Evolutionary conservation across 257 asterid species (phyloP).

Genomic region (Solanum virginianum): DNA sequence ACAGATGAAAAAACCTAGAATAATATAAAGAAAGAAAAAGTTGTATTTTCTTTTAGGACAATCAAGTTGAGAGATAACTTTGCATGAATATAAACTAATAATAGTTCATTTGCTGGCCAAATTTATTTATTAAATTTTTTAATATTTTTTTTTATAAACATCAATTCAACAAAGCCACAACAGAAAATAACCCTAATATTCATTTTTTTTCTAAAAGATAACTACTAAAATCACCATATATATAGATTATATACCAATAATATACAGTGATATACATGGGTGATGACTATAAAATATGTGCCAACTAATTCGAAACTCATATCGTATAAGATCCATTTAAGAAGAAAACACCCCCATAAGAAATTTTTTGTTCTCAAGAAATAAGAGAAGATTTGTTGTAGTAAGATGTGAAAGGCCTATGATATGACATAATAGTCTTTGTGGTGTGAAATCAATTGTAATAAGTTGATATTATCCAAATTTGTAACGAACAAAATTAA

Average conservation of each 20-base stretch:
- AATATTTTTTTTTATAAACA: not conserved
- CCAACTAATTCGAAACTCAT: not conserved
- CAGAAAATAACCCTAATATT: not conserved
- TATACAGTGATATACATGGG: not conserved
- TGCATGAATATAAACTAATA: not conserved
- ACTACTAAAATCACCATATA: not conserved
- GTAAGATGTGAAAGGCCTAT: not conserved
- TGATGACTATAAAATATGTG: not conserved
- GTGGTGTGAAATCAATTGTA: not conserved
- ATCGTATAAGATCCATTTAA: not conserved
- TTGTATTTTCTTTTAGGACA: not conserved
- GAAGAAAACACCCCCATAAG: accelerated
- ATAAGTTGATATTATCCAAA: not conserved
- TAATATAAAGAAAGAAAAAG: not conserved
- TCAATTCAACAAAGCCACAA: not conserved
- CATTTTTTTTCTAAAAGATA: not conserved
- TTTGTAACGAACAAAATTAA: not conserved
- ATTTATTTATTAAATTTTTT: not conserved
- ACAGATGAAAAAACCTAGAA: not conserved
- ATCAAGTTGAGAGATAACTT: not conserved
- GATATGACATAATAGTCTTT: not conserved
- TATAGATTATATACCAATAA: not conserved
- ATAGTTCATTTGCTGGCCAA: not conserved
- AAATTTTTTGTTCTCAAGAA: not conserved
- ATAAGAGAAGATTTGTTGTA: not conserved